Conservation (phyloP, 257 asterid genomes). For the Datura wrightii region DNA sequence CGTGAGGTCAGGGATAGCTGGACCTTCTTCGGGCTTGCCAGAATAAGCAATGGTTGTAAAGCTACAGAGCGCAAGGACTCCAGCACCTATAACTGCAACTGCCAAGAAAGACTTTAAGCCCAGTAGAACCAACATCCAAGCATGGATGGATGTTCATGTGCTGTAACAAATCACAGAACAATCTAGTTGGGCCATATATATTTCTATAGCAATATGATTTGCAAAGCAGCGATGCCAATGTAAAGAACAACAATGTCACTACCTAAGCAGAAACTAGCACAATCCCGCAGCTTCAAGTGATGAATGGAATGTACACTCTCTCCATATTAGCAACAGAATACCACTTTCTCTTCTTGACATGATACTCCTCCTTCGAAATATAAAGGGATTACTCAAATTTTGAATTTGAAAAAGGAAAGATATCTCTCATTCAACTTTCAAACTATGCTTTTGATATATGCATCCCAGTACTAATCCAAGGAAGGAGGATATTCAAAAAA, state of each 20-base stretch:
- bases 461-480: background rate
- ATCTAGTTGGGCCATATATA: background rate
- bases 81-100: conserved; percentile 59
- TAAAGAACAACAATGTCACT: background rate
- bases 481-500: background rate
- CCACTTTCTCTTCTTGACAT: background rate
- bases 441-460: background rate
- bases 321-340: background rate
- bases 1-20: conserved; percentile 67
- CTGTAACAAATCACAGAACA: background rate
- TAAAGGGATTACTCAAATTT: background rate
- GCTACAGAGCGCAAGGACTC: conserved; percentile 52
- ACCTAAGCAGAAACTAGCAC: background rate
- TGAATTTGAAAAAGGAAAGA: background rate
- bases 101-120: conserved; percentile 45
- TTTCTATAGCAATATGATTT: background rate
- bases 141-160: conserved; percentile 18
- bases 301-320: background rate
- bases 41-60: conserved; percentile 49
- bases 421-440: background rate
- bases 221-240: background rate
- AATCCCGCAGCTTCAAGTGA: background rate
- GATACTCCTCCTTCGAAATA: background rate
- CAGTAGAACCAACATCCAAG: conserved; percentile 29
- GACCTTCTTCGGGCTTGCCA: conserved; percentile 62